Evolutionary conservation across 2,329 filamentous ascomycete species (phyloP).

Genomic region (Botryotinia narcissicola): DNA sequence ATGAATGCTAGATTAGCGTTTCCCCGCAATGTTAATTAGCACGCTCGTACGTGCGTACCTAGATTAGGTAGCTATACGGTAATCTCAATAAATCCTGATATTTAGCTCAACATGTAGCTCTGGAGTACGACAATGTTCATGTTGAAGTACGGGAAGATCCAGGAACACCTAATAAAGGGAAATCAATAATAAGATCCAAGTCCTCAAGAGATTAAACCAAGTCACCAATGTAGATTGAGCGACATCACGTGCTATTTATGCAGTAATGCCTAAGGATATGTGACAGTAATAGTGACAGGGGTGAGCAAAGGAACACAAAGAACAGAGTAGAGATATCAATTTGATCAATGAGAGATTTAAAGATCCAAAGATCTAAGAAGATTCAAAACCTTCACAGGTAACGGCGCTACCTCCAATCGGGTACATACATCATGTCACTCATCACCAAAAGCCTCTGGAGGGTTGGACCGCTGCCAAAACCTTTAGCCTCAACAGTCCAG

Average conservation of each 20-base stretch:
- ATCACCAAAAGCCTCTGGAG: neutral
- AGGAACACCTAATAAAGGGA: neutral
- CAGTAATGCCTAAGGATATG: neutral
- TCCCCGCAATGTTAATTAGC: neutral
- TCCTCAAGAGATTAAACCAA: neutral
- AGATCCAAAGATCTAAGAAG: neutral
- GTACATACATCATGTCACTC: neutral
- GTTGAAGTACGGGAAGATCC: neutral
- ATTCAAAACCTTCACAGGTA: neutral
- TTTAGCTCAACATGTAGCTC: neutral
- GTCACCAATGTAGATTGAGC: neutral
- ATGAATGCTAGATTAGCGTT: neutral
- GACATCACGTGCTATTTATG: neutral
- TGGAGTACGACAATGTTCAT: neutral
- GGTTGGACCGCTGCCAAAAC: slow-evolving; percentile 1
- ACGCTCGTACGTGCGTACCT: neutral
- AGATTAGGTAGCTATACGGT: neutral
- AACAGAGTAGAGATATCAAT: neutral
- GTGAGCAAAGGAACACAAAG: neutral
- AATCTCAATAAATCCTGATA: neutral
- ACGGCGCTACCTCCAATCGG: neutral
- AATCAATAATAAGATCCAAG: neutral
- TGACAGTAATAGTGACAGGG: neutral
- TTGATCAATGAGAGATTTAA: neutral
- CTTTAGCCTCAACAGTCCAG: neutral